These are phyloP conservation scores for Luvunga scandens DNA, from an alignment of 345 rosid species.

Conservation along the genomic window DNA sequence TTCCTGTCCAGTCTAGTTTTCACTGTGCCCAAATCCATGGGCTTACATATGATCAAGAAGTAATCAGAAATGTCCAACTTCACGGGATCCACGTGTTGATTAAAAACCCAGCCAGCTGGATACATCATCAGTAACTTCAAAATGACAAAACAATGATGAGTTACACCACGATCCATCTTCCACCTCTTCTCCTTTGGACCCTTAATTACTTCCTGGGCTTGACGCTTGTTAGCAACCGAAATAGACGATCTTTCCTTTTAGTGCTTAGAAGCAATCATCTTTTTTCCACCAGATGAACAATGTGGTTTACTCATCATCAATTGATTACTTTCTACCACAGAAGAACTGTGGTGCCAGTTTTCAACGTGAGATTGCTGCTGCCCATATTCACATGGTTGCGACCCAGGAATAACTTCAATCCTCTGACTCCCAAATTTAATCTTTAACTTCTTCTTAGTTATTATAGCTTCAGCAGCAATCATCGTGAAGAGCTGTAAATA, in stretches of 20 bases:
- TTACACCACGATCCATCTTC: conserved; percentile 49
- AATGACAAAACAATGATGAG: conserved; percentile 50
- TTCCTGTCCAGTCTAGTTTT: conserved; percentile 52
- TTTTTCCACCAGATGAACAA: conserved; percentile 17
- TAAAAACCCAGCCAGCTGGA: conserved; percentile 57
- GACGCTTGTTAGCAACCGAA: conserved; percentile 38
- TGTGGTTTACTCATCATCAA: conserved; percentile 15
- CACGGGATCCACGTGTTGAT: conserved; percentile 73
- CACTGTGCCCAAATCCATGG: conserved; percentile 92
- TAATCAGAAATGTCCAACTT: conserved; percentile 69
- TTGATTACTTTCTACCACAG: conserved; percentile 10
- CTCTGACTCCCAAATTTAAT: conserved; percentile 52
- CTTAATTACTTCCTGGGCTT: conserved; percentile 26
- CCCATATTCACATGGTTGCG: conserved; percentile 22
- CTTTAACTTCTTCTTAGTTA: conserved; percentile 44
- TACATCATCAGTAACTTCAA: conserved; percentile 41
- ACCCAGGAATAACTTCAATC: conserved; percentile 24
- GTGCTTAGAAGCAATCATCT: conserved; percentile 10
- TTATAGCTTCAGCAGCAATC: conserved; percentile 40
- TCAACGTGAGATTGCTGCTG: conserved; percentile 11
- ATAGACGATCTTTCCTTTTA: conserved; percentile 13
- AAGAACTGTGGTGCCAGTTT: conserved; percentile 12
- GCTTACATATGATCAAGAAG: conserved; percentile 57
- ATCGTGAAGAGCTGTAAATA: conserved; percentile 23
- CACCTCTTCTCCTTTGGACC: conserved; percentile 44